Conservation (phyloP, 1,139 yeast species). For the Saccharomyces uvarum region DNA sequence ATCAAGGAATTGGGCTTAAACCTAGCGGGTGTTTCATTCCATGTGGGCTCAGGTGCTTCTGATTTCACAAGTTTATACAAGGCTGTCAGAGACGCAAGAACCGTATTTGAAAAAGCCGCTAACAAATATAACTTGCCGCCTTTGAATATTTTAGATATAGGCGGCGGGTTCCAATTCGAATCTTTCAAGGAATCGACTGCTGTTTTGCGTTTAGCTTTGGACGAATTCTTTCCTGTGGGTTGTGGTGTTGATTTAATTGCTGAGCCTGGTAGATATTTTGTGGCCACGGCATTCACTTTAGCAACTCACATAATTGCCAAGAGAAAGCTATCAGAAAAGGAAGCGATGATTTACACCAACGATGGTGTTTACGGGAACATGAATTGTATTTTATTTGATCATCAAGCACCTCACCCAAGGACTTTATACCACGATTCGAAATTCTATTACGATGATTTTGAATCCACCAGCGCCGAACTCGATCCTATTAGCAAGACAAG, state of each 20-base stretch:
- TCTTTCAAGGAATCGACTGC: conserved; percentile 57
- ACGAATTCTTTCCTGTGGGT: conserved; percentile 47
- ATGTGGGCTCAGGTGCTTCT: conserved; percentile 89
- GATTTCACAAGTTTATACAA: conserved; percentile 60
- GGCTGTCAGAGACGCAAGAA: conserved; percentile 67
- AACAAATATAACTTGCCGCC: conserved; percentile 20
- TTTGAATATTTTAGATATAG: conserved; percentile 60
- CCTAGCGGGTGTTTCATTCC: conserved; percentile 85
- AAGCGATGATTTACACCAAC: conserved; percentile 62
- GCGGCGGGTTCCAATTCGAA: conserved; percentile 82
- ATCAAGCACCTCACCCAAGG: conserved; percentile 67
- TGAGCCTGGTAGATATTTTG: conserved; percentile 91
- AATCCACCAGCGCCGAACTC: conserved; percentile 12
- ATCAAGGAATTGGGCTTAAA: conserved; percentile 57
- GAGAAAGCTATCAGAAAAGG: conserved; percentile 37
- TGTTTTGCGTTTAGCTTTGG: conserved; percentile 51
- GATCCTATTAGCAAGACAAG: conserved; percentile 7
- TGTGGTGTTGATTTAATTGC: conserved; percentile 58
- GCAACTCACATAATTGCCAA: conserved; percentile 82
- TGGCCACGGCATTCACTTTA: conserved; percentile 76
- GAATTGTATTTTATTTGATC: conserved; percentile 90
- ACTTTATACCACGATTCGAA: conserved; percentile 51
- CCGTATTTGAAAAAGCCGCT: conserved; percentile 56
- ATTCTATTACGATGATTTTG: conserved; percentile 39
- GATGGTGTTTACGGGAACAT: conserved; percentile 95